Conservation (phyloP, 306 rosid genomes). For the Cicer judaicum region DNA sequence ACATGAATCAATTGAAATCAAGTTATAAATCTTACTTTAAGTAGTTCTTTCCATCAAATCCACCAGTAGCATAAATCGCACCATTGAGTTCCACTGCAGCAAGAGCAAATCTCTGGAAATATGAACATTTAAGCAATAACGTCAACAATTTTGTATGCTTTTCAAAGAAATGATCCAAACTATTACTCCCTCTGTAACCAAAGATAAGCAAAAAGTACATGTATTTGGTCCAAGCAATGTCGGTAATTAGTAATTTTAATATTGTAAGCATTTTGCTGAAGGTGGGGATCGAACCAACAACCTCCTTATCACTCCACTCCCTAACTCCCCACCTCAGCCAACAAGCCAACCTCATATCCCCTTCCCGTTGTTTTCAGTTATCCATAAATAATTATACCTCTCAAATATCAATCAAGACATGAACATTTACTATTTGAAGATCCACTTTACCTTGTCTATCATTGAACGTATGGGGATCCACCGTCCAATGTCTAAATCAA, state of each 20-base stretch:
- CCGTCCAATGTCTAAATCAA: slow-evolving; percentile 80
- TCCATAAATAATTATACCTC: slow-evolving; percentile 33
- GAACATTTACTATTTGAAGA: slow-evolving; percentile 28
- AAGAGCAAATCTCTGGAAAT: slow-evolving; percentile 77
- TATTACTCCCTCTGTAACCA: background rate
- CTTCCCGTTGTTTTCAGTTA: slow-evolving; percentile 10
- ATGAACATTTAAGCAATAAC: slow-evolving; percentile 33
- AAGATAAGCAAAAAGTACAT: too few relatives aligned
- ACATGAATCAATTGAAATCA: slow-evolving; percentile 34
- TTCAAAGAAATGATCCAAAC: slow-evolving; percentile 27
- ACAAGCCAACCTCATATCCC: too few relatives aligned
- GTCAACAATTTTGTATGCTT: slow-evolving; percentile 24
- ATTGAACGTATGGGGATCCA: slow-evolving; percentile 82
- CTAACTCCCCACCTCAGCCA: too few relatives aligned
- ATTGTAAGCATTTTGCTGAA: too few relatives aligned
- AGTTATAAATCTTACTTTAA: slow-evolving; percentile 60
- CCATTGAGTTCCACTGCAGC: slow-evolving; percentile 81
- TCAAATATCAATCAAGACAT: slow-evolving; percentile 34
- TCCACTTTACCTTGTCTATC: slow-evolving; percentile 69
- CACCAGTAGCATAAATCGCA: slow-evolving; percentile 81
- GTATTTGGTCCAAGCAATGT: background rate
- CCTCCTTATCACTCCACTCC: too few relatives aligned
- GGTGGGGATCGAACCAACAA: too few relatives aligned
- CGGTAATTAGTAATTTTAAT: too few relatives aligned
- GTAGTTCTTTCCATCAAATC: slow-evolving; percentile 77